These are phyloP conservation scores for Hirsutella minnesotensis DNA, from an alignment of 2,329 filamentous ascomycete species.

Conservation along the genomic window DNA sequence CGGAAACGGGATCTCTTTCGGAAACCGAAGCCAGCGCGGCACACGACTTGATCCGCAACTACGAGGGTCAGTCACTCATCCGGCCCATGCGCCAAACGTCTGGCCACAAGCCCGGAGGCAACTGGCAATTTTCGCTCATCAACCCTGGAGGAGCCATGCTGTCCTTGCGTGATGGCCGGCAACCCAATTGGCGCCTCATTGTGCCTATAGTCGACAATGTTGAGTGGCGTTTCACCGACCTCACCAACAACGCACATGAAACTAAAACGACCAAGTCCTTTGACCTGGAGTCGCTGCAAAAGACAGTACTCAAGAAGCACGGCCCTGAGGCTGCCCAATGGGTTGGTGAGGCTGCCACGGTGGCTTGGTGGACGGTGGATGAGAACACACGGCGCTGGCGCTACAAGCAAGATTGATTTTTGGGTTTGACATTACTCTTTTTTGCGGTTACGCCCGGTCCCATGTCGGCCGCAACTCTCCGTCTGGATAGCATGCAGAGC, in stretches of 20 bases:
- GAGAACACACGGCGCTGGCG: slow-evolving; percentile 22
- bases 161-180: slow-evolving; percentile 8
- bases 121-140: slow-evolving; percentile 13
- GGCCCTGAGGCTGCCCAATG: slow-evolving; percentile 15
- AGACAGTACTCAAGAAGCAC: slow-evolving; percentile 8
- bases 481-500: no score
- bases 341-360: slow-evolving; percentile 18
- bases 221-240: slow-evolving; percentile 19
- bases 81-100: slow-evolving; percentile 13
- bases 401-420: slow-evolving; percentile 5
- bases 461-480: no score
- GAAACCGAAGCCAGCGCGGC: slow-evolving; percentile 12
- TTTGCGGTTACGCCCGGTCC: no score
- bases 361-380: slow-evolving; percentile 21
- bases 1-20: slow-evolving; percentile 19
- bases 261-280: slow-evolving; percentile 13
- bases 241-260: slow-evolving; percentile 15
- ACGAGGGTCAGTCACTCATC: slow-evolving; percentile 22
- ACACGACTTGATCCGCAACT: slow-evolving; percentile 17
- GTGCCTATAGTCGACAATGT: slow-evolving; percentile 12
- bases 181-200: slow-evolving; percentile 11
- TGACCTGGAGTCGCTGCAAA: slow-evolving; percentile 9
- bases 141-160: slow-evolving; percentile 13
- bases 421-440: no score
- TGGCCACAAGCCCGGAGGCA: slow-evolving; percentile 6